These are phyloP conservation scores for Cinnamomum micranthum DNA, from an alignment of 164 flowering plant genomes.

Conservation along the genomic window DNA sequence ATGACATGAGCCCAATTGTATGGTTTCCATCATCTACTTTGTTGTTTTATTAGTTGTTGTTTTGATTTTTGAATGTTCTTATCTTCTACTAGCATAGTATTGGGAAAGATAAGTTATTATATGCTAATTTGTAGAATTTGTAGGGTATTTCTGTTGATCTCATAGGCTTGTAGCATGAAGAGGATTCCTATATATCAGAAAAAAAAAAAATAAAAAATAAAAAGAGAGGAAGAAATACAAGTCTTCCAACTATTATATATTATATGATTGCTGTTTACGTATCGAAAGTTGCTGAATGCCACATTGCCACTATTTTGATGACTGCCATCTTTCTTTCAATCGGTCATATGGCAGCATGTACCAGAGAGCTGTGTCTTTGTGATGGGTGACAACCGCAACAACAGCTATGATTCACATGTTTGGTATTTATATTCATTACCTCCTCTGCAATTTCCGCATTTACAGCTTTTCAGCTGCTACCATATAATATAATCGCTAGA, in stretches of 20 bases:
- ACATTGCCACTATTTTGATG: neutral
- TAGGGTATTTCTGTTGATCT: neutral
- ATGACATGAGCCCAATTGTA: slow-evolving; percentile 76
- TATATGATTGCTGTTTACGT: too few relatives aligned
- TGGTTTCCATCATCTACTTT: slow-evolving; percentile 12
- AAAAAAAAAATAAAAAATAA: too few relatives aligned
- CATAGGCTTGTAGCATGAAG: neutral
- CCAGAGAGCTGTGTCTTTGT: slow-evolving; percentile 91
- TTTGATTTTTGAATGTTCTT: too few relatives aligned
- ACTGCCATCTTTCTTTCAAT: neutral
- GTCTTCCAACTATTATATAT: too few relatives aligned
- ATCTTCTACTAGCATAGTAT: too few relatives aligned
- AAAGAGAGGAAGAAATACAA: too few relatives aligned
- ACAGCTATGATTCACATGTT: slow-evolving; percentile 97
- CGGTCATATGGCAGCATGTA: slow-evolving; percentile 43
- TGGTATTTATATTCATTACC: slow-evolving; percentile 43
- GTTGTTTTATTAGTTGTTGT: neutral
- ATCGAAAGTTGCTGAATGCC: neutral
- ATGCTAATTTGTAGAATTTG: too few relatives aligned
- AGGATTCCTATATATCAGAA: neutral
- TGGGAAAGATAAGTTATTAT: too few relatives aligned
- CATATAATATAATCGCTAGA: neutral
- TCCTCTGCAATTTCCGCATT: neutral
- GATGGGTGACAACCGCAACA: slow-evolving; percentile 99
- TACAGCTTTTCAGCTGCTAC: neutral